Base-by-base conservation (phyloP, 805 yeast genomes). In the Alloascoidea africana region DNA sequence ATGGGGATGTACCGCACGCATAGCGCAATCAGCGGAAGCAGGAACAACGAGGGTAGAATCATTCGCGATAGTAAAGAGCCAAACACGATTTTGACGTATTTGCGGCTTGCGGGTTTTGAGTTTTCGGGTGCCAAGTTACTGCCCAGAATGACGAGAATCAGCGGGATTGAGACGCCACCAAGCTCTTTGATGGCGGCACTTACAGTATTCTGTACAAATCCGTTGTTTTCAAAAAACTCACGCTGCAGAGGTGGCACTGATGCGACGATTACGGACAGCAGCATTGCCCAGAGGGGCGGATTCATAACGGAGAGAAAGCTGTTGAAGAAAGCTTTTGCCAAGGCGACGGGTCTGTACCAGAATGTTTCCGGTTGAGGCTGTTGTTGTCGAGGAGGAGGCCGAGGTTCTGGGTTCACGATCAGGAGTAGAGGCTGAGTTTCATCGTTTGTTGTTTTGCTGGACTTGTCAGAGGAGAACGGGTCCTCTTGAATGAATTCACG, bases 211-310 rank as follows among this genome's bases (percentile, higher is more conserved):
- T 63, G 58, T 14, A 73, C 46, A 45, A 74, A 72, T 3, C 73
- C 62, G 17, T 53, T 48, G 15, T 57, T 52, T 39, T 55, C 57
- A 46, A 70, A 74, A 35, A 74, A 58, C 32, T 59, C 50, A 27
- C 53, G 44, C 47, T 70, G 69, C 23, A 73, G 49, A 3, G 58
- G 52, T 3, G 75, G 73, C 15, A 73, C 58, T 1, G 74, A 61
- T 4, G 80, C 81, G 19, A 75, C 73, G n/a, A 69, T 41, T 14
- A 75, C 62, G n/a, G 79, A 70, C 2, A 67, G 43, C 4, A 71
- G 50, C 80, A 74, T 74, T 18, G 82, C 65, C 59, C 73, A 74
- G 40, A 74, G 57, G 3, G 82, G 82, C 2, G 79, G 78, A 50
- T 74, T 74, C 81, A 75, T 74, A 50, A 68, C 68, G 23, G 47